phyloP scores from a whole-genome alignment of 2,329 filamentous ascomycete species.

The Colletotrichum lini region DNA sequence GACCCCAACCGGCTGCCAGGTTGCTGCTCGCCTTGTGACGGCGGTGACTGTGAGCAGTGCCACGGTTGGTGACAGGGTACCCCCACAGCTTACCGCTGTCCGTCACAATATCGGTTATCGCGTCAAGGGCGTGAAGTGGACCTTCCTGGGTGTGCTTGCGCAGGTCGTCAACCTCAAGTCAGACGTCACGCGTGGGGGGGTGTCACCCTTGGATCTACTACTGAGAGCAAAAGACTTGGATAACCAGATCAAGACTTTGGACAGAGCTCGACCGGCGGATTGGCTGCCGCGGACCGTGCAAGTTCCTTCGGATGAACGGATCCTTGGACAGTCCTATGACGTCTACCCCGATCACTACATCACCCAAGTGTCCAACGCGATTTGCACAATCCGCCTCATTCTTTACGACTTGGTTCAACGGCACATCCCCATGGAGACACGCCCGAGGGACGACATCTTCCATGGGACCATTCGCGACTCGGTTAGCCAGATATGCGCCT shows the following conservation, averaged over 20 bases:
- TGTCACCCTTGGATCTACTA: not conserved
- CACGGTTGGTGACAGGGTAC: not conserved
- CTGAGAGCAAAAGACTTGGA: constrained; percentile 3
- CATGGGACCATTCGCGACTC: not conserved
- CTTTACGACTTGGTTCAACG: constrained; percentile 36
- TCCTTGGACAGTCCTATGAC: constrained; percentile 43
- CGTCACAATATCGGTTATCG: constrained; percentile 29
- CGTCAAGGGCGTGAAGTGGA: constrained; percentile 23
- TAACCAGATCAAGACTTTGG: not conserved
- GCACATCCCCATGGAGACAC: not conserved
- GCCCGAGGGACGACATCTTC: not conserved
- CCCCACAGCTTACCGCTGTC: not conserved
- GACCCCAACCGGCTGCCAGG: constrained; percentile 7
- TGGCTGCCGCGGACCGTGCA: not conserved
- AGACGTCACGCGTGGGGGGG: not conserved
- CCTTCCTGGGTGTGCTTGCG: constrained; percentile 11
- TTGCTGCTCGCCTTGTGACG: constrained; percentile 28
- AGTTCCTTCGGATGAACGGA: not conserved
- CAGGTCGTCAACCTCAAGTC: constrained; percentile 7
- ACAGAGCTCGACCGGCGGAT: not conserved
- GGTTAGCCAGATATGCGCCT: constrained; percentile 39
- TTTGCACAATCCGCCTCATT: constrained; percentile 44
- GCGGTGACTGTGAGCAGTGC: constrained; percentile 26
- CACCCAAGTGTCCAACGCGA: constrained; percentile 45
- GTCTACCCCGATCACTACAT: constrained; percentile 43